Conservation (phyloP, 257 asterid genomes). For the Nicotiana attenuata region DNA sequence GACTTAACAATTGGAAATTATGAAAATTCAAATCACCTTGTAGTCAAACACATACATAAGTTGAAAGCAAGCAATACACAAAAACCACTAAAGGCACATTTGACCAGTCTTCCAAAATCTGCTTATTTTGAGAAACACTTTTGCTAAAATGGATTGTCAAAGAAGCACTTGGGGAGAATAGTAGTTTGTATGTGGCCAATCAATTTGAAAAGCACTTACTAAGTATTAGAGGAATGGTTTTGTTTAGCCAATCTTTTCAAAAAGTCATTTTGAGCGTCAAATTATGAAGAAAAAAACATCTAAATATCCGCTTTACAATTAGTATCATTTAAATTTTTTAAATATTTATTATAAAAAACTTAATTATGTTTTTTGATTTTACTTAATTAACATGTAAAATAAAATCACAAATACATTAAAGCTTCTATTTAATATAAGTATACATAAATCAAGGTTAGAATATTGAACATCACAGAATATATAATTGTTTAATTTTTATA, state of each 20-base stretch:
- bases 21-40: not conserved
- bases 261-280: not conserved
- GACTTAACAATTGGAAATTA: not conserved
- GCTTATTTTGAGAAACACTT: not conserved
- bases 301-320: not conserved
- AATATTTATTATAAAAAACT: not conserved
- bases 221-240: not conserved
- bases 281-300: not conserved
- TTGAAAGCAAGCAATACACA: not conserved
- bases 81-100: not conserved
- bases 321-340: not conserved
- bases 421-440: not conserved
- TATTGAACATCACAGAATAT: too few species aligned
- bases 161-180: not conserved
- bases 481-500: too few species aligned
- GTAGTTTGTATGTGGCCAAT: not conserved
- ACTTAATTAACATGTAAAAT: not conserved
- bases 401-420: not conserved
- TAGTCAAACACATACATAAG: not conserved
- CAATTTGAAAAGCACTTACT: not conserved
- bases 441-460: not conserved
- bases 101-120: not conserved
- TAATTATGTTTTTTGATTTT: not conserved
- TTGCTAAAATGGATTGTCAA: not conserved
- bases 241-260: not conserved